Evolutionary conservation across 441 rosid genomes (phyloP).

Genomic region (Metrosideros polymorpha): DNA sequence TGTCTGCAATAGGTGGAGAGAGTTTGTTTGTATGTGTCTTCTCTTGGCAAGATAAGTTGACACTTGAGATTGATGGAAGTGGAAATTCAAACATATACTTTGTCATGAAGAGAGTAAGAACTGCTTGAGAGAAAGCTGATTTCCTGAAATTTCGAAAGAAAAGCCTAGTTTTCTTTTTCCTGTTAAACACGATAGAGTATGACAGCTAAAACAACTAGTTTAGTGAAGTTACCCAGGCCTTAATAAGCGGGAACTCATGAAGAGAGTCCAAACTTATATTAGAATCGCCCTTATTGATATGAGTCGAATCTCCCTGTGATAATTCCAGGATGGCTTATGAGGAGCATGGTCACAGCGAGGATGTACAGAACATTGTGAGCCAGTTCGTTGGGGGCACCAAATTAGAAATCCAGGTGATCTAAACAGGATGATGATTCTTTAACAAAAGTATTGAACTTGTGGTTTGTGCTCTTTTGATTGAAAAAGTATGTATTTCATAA

Average conservation of each 20-base stretch:
- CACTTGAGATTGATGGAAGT: background rate
- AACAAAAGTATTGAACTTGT: background rate
- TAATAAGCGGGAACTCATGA: background rate
- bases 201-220: background rate
- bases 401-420: slow-evolving; percentile 48
- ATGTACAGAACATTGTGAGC: slow-evolving; percentile 32
- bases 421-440: background rate
- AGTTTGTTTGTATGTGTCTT: background rate
- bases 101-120: background rate
- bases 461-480: slow-evolving; percentile 1
- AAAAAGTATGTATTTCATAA: background rate
- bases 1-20: background rate
- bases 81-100: background rate
- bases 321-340: slow-evolving; percentile 55
- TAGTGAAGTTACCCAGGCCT: background rate
- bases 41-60: background rate
- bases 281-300: background rate
- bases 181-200: background rate
- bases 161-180: background rate
- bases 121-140: background rate
- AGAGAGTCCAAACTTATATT: background rate
- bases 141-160: background rate
- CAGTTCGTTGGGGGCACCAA: slow-evolving; percentile 41
- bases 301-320: background rate
- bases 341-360: slow-evolving; percentile 54